Base-by-base conservation (phyloP, 208 protist genomes). In the Leishmania major region DNA sequence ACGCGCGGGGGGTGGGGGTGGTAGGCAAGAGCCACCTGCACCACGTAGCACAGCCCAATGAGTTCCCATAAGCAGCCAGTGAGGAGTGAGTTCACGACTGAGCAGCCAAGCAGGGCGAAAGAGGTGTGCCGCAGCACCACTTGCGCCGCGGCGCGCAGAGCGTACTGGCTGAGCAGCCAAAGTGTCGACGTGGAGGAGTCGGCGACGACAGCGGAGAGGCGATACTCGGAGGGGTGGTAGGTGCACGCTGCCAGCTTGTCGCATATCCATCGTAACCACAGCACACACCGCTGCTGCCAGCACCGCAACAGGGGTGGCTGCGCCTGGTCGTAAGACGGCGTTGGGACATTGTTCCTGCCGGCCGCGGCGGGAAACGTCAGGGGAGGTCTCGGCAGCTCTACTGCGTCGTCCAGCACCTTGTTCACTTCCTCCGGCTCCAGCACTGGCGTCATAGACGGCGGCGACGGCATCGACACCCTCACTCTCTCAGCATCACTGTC, bases 61-160 rank as follows among this genome's bases (percentile, higher is more conserved):
- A 92, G 66, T 71, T 94, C 91, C 85, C 88, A 94, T 49, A 89
- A 15, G 57, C 84, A 87, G 51, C 82, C 82, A 25, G 89, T 91
- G n/a, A 90, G 40, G 60, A 94, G 81, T 64, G 88, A 82, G 76
- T 91, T 88, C 47, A 67, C 75, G 59, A 90, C 72, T 22, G 81
- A 73, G 37, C 81, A 76, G 35, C 84, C 43, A n/a, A 92, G 77
- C 43, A 90, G 78, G 5, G 78, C 47, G 3, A 92, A 66, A 6
- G 74, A 66, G 0, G 89, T 92, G 84, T 92, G 87, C 4, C 86
- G 80, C 75, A 91, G 83, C 28, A 77, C 69, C 15, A 86, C 85
- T 43, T 82, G 85, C 66, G 86, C 75, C 31, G 78, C 62, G 10
- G 83, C 81, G 43, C 60, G 55, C 51, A 90, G 64, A 8, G 88